Evolutionary conservation across 2,329 filamentous ascomycete genomes (phyloP).

Genomic region (Hypoxylon sp.): DNA sequence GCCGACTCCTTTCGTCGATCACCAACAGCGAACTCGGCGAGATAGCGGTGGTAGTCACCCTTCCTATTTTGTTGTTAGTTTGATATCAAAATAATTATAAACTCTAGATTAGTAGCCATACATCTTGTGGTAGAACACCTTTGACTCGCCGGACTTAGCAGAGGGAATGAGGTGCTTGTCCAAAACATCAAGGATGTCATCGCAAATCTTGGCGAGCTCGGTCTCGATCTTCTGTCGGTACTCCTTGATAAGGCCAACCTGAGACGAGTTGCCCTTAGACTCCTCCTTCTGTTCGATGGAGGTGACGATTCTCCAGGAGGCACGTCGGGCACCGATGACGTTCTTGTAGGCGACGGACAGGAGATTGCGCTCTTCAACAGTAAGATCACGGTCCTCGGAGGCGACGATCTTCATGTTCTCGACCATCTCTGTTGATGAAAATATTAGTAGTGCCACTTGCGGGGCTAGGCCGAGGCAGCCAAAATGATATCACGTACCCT

Average conservation of each 20-base stretch:
- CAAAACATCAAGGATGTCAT: conserved; percentile 95
- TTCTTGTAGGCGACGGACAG: conserved; percentile 99
- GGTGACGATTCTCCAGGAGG: conserved; percentile 98
- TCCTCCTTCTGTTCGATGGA: conserved; percentile 99
- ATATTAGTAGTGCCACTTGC: conserved; percentile 38
- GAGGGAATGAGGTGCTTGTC: conserved; percentile 95
- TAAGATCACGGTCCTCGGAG: conserved; percentile 85
- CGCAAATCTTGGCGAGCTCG: conserved; percentile 97
- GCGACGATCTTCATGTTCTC: conserved; percentile 99
- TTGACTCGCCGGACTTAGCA: conserved; percentile 95
- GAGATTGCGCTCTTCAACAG: conserved; percentile 97
- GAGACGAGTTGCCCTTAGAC: conserved; percentile 95
- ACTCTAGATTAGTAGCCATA: conserved; percentile 60
- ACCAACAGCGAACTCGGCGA: conserved; percentile 94
- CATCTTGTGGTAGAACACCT: conserved; percentile 99
- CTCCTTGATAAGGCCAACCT: conserved; percentile 94
- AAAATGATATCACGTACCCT: conserved; percentile 76
- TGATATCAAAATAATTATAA: conserved; percentile 27
- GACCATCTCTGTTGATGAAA: conserved; percentile 84
- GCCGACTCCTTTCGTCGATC: conserved; percentile 96
- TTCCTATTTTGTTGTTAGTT: conserved; percentile 75
- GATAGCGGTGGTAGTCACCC: conserved; percentile 99
- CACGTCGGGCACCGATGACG: conserved; percentile 95
- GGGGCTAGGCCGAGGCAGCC: conserved; percentile 5
- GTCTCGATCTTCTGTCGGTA: conserved; percentile 99